These are phyloP conservation scores for Rhizodiscina lignyota DNA, from an alignment of 495 filamentous ascomycete genomes.

Conservation along the genomic window DNA sequence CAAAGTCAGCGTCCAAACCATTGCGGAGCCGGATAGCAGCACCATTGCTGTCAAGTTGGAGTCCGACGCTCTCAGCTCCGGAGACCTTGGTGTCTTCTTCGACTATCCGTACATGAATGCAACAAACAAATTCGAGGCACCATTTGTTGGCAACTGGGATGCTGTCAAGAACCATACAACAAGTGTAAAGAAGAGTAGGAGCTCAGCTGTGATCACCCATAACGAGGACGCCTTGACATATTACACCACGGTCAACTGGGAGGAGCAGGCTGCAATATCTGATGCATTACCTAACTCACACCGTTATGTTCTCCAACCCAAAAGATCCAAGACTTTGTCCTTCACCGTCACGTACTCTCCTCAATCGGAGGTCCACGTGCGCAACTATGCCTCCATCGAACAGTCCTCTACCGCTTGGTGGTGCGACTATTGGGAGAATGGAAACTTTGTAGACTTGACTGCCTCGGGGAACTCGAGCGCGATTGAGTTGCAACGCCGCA, in stretches of 20 bases:
- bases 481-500: slow-evolving; percentile 30
- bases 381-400: slow-evolving; percentile 3
- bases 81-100: slow-evolving; percentile 28
- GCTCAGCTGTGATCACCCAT: slow-evolving; percentile 27
- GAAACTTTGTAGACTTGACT: slow-evolving; percentile 31
- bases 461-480: slow-evolving; percentile 20
- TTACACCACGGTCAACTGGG: slow-evolving; percentile 24
- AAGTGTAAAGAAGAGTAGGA: slow-evolving; percentile 9
- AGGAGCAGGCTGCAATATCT: slow-evolving; percentile 18
- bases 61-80: slow-evolving; percentile 21
- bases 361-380: no score
- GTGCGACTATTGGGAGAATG: slow-evolving; percentile 27
- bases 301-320: slow-evolving; percentile 25
- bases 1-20: slow-evolving; percentile 26
- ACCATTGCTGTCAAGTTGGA: slow-evolving; percentile 28
- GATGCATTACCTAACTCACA: slow-evolving; percentile 22
- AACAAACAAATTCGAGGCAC: slow-evolving; percentile 23
- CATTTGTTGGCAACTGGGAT: slow-evolving; percentile 32
- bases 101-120: slow-evolving; percentile 32
- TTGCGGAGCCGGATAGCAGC: slow-evolving; percentile 28
- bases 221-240: slow-evolving; percentile 28
- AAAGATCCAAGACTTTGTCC: slow-evolving; percentile 1
- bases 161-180: slow-evolving; percentile 28
- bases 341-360: slow-evolving; percentile 10
- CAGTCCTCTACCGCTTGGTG: slow-evolving; percentile 16